Conservation (phyloP, 2,329 filamentous ascomycete species). For the Claviceps pusilla region DNA sequence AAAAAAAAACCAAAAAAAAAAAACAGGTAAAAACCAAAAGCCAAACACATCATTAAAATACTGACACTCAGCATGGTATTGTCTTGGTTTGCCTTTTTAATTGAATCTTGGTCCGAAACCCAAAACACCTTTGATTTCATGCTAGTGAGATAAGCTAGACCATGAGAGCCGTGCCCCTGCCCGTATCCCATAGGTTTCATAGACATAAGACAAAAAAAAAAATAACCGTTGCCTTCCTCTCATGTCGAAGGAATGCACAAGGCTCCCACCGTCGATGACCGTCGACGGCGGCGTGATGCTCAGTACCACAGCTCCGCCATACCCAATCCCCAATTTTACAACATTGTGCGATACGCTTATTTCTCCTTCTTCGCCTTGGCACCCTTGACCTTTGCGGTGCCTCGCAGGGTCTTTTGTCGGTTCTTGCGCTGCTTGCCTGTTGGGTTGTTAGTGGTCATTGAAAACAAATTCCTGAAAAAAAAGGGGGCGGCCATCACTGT, state of each 20-base stretch:
- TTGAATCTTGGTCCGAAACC: constrained; percentile 21
- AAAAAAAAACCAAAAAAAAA: neutral
- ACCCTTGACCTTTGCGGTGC: constrained; percentile 97
- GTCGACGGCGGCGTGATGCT: constrained; percentile 12
- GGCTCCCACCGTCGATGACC: constrained; percentile 10
- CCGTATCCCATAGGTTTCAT: constrained; percentile 14
- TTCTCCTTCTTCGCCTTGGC: constrained; percentile 88
- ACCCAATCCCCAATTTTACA: constrained; percentile 18
- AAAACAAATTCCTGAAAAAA: neutral
- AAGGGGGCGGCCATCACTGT: neutral
- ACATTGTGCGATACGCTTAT: constrained; percentile 37
- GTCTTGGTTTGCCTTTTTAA: neutral
- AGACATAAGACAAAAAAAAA: constrained; percentile 9
- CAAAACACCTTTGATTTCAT: constrained; percentile 27
- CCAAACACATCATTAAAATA: no score
- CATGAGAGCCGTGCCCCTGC: constrained; percentile 12
- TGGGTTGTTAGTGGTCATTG: constrained; percentile 10
- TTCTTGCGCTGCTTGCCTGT: constrained; percentile 99
- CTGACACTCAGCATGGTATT: neutral
- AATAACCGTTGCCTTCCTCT: neutral
- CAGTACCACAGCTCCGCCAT: constrained; percentile 14
- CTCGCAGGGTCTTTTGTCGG: constrained; percentile 95
- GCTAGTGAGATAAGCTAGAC: constrained; percentile 23
- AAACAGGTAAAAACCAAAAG: neutral
- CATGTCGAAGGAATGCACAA: constrained; percentile 10